Conservation (phyloP, 176 grass and related monocot species). For the Rhynchospora pubera region DNA sequence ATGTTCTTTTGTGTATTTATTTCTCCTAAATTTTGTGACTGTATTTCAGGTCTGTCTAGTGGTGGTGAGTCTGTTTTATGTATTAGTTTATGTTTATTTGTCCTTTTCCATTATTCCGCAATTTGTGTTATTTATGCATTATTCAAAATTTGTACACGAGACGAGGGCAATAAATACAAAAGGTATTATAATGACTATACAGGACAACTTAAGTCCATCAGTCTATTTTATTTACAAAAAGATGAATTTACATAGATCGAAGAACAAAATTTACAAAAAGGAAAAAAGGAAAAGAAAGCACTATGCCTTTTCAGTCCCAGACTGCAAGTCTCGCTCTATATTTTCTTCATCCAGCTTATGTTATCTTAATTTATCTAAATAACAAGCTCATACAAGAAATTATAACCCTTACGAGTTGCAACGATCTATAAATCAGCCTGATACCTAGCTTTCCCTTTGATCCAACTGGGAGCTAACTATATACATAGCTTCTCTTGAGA, state of each 20-base stretch:
- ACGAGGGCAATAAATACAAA: not conserved
- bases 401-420: not conserved
- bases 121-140: not conserved
- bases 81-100: constrained; percentile 5
- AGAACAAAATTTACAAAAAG: constrained; percentile 3
- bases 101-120: not conserved
- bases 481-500: constrained; percentile 17
- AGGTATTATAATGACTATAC: not conserved
- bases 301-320: not conserved
- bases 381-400: constrained; percentile 1
- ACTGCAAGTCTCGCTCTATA: not conserved
- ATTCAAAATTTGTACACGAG: not conserved
- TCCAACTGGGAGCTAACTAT: constrained; percentile 10
- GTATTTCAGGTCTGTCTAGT: not conserved
- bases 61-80: not conserved
- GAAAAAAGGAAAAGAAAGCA: not conserved
- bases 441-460: not conserved
- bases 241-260: not conserved
- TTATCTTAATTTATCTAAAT: not conserved
- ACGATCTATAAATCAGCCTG: not conserved
- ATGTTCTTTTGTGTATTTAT: not conserved
- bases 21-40: not conserved
- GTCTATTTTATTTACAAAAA: constrained; percentile 14
- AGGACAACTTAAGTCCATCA: not conserved
- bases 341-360: constrained; percentile 4